Percentiles rank a stretch among this genome's conserved stretches.
These are phyloP conservation scores for Prinsepia uniflora DNA, from an alignment of 306 rosid genomes.

Conservation along the genomic window DNA sequence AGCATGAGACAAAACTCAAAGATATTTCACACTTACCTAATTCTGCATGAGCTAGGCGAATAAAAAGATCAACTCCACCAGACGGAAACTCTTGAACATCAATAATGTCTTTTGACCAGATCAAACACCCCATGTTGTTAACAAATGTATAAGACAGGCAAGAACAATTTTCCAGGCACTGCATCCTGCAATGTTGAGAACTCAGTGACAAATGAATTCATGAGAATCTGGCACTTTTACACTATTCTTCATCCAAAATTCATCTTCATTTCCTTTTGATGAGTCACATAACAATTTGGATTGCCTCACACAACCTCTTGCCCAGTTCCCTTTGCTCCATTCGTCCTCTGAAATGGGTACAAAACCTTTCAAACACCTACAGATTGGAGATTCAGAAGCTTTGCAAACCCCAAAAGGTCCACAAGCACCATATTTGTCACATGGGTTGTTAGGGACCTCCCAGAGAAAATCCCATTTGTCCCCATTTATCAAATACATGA, in stretches of 20 bases:
- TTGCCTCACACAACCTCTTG: constrained; percentile 22
- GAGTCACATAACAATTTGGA: constrained; percentile 9
- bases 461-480: neutral
- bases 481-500: neutral
- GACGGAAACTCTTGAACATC: constrained; percentile 14
- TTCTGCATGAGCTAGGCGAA: constrained; percentile 35
- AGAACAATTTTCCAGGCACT: constrained; percentile 26
- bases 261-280: neutral
- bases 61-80: constrained; percentile 18
- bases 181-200: neutral
- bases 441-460: neutral
- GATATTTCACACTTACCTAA: constrained; percentile 25
- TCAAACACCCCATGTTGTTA: constrained; percentile 23
- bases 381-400: neutral
- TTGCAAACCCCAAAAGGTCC: constrained; percentile 19
- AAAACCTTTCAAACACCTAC: constrained; percentile 24
- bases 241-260: neutral
- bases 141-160: constrained; percentile 27
- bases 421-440: constrained; percentile 20
- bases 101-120: constrained; percentile 27
- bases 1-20: neutral
- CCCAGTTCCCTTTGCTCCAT: constrained; percentile 13
- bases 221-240: constrained; percentile 23
- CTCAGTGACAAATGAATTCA: neutral
- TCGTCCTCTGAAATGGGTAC: constrained; percentile 7